Evolutionary conservation across 768 basidiomycete species (phyloP), one percentile per base, ranked within the genome.

Genomic region (Roridomyces roridus): DNA sequence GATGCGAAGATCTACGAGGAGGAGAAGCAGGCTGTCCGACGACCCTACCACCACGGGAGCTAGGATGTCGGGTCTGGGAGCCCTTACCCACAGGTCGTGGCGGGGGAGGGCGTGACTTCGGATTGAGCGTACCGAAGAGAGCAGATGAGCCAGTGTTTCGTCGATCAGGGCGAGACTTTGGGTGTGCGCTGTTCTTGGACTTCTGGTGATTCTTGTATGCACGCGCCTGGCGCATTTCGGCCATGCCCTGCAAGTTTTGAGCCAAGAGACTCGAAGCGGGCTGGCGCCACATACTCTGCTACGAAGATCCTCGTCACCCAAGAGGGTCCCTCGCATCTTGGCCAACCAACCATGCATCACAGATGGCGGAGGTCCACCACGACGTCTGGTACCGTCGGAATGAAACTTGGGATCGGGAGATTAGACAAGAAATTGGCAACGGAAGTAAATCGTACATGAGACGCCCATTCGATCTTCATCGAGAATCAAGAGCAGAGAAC

Each of bases 291-390:
- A 42, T 60, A 81, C 83, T 70, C 74, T 80, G 49, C 68, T 77
- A 59, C 88, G 79, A 43, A 87, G 72, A 18, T 60, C 65, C 66
- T 90, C 88, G 65, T 88, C 77, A 31, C 87, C 88, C 28, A 79
- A 67, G 28, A 91, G 75, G 12, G 89, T 90, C 23, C 88, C 89
- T 57, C 89, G 80, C 82, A 86, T 82, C 71, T 91, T 91, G n/a
- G 85, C 84, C 56, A 91, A 75, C 88, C 89, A 91, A 28, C 89
- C 89, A 62, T 91, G 89, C 70, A 89, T 79, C 82, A 86, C 37
- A 81, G 80, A 28, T 77, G 60, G 62, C 1, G 59, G 55, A 46
- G 58, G 62, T 8, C n/a, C n/a, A n/a, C n/a, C n/a, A n/a, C 46
- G 48, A n/a, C 59, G 59, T 26, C 55, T 60, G 2, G 49, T 26